Conservation (phyloP, 208 protist species). For the Trypanosoma cruzi region DNA sequence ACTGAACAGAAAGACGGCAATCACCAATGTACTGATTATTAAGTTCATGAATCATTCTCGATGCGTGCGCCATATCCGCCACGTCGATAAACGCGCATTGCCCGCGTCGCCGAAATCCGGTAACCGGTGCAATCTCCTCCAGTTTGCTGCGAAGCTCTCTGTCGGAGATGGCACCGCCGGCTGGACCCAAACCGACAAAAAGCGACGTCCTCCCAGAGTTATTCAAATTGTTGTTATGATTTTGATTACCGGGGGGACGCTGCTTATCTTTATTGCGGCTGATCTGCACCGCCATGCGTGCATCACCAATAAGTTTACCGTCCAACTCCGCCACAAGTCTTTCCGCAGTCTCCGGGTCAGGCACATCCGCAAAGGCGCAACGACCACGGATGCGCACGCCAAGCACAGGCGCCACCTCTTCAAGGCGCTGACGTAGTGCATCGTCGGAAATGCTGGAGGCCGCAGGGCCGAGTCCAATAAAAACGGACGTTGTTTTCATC, state of each 20-base stretch:
- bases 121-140: conserved; percentile 45
- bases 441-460: conserved; percentile 34
- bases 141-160: conserved; percentile 34
- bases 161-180: conserved; percentile 38
- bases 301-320: conserved; percentile 43
- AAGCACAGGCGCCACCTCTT: conserved; percentile 30
- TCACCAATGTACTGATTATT: conserved; percentile 54
- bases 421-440: conserved; percentile 30
- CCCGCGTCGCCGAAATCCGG: conserved; percentile 50
- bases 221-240: background rate
- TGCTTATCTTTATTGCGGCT: conserved; percentile 30
- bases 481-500: conserved; percentile 42
- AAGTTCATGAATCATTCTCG: conserved; percentile 40
- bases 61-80: conserved; percentile 29
- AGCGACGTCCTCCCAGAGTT: conserved; percentile 17
- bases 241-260: conserved; percentile 14
- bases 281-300: conserved; percentile 60
- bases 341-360: conserved; percentile 39
- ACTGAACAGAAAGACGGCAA: conserved; percentile 56
- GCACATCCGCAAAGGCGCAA: conserved; percentile 75
- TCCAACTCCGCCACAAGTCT: conserved; percentile 53
- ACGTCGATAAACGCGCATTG: conserved; percentile 68
- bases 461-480: conserved; percentile 63
- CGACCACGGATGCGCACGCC: conserved; percentile 62
- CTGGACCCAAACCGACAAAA: conserved; percentile 65